Conservation (phyloP, 2,329 filamentous ascomycete genomes). For the Phialemoniopsis sp. region DNA sequence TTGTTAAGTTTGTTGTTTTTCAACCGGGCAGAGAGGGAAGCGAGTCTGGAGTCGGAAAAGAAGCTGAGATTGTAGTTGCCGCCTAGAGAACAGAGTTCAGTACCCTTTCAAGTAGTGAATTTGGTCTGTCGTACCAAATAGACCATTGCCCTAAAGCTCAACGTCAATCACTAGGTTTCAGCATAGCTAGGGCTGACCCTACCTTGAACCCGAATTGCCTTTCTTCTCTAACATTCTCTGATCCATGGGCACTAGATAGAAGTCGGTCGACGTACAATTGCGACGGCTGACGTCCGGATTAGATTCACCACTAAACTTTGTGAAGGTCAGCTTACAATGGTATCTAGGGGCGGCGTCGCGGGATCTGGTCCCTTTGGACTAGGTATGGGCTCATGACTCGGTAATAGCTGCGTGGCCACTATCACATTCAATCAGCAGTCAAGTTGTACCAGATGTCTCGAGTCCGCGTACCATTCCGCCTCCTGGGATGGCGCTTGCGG, state of each 20-base stretch:
- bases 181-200: slow-evolving; percentile 4
- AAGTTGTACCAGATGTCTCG: slow-evolving; percentile 1
- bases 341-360: no score
- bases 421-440: no score
- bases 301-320: slow-evolving; percentile 1
- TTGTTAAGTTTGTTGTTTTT: slow-evolving; percentile 22
- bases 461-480: slow-evolving; percentile 13
- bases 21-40: slow-evolving; percentile 19
- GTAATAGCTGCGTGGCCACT: slow-evolving; percentile 8
- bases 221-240: slow-evolving; percentile 7
- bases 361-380: slow-evolving; percentile 6
- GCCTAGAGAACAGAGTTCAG: slow-evolving; percentile 9
- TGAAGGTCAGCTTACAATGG: slow-evolving; percentile 7
- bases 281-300: slow-evolving; percentile 7
- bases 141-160: slow-evolving; percentile 16
- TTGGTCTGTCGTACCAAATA: slow-evolving; percentile 20
- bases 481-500: slow-evolving; percentile 14
- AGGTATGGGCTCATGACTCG: slow-evolving; percentile 6
- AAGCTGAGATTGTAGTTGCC: slow-evolving; percentile 19
- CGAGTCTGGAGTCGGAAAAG: slow-evolving; percentile 22
- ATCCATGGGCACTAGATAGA: slow-evolving; percentile 10
- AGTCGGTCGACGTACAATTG: slow-evolving; percentile 21
- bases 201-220: slow-evolving; percentile 16
- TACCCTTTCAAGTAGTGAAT: background rate
- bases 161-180: no score